Conservation (phyloP, 176 grass and related monocot species). For the Cenchrus fungigraminus region DNA sequence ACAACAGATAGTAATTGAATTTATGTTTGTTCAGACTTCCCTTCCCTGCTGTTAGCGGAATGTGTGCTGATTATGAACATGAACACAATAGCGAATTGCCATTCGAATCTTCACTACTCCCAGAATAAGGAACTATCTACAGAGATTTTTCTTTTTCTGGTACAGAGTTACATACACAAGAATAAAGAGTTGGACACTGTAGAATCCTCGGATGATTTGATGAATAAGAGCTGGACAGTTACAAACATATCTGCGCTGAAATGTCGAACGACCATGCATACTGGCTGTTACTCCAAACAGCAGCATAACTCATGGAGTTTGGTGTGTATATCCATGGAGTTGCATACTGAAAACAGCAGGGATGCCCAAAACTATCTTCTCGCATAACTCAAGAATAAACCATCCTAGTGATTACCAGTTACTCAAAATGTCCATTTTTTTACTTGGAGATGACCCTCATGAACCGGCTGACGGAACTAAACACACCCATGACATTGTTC, state of each 20-base stretch:
- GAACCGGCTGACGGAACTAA: slow-evolving; percentile 75
- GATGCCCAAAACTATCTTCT: background rate
- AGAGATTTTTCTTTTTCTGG: background rate
- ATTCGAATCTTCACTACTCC: background rate
- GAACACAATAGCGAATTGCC: background rate
- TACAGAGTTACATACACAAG: background rate
- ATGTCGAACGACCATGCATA: background rate
- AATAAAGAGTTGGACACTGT: background rate
- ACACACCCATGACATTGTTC: slow-evolving; percentile 73
- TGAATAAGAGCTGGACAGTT: background rate
- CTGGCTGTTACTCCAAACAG: background rate
- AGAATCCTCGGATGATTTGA: background rate
- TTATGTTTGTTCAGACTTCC: background rate
- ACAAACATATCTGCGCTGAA: background rate
- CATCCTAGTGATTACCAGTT: background rate
- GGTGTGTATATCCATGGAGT: background rate
- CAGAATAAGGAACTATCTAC: slow-evolving; percentile 2
- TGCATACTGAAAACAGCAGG: background rate
- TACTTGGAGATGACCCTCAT: slow-evolving; percentile 84
- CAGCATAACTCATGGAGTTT: no score
- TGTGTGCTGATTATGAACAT: slow-evolving; percentile 10
- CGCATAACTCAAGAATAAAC: background rate
- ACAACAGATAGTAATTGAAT: slow-evolving; percentile 5
- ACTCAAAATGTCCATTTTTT: slow-evolving; percentile 26
- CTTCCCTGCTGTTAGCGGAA: background rate